A percentile compares a stretch with the other conserved stretches of the same genome.
These are phyloP conservation scores for Linnemannia exigua DNA, from an alignment of 192 early-diverging fungal species.

Conservation along the genomic window DNA sequence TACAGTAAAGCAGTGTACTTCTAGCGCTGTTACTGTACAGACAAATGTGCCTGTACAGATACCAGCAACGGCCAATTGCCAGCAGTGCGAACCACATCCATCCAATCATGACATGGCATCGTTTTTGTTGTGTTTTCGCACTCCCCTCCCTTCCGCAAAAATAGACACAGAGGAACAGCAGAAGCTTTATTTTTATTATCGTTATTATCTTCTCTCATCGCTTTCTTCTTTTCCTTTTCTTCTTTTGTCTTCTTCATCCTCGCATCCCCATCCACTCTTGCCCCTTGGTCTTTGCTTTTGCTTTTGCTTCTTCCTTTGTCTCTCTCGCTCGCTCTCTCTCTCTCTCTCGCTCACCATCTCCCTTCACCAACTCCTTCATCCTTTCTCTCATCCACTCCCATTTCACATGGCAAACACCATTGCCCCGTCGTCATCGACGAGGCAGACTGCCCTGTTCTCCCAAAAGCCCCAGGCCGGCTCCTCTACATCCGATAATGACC, in stretches of 20 bases:
- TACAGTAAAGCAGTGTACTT: too few species aligned
- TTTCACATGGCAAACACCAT: neutral
- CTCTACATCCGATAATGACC: constrained; percentile 6
- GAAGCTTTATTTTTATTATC: neutral
- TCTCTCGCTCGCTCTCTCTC: neutral
- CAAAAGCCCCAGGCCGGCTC: neutral
- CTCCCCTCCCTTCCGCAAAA: neutral
- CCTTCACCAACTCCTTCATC: neutral
- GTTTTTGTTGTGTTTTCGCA: neutral
- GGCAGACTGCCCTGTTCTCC: neutral
- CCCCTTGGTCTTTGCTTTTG: neutral
- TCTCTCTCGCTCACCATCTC: constrained; percentile 1
- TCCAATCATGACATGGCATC: neutral
- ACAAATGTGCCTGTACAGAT: neutral
- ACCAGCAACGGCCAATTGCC: neutral
- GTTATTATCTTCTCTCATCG: neutral
- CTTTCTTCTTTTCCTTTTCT: neutral
- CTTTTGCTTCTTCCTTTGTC: neutral
- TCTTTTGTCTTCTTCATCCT: neutral
- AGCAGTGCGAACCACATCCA: neutral
- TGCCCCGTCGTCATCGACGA: neutral
- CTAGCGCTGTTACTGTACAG: neutral
- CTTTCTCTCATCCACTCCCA: neutral
- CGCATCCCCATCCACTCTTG: neutral
- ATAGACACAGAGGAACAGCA: neutral